Evolutionary conservation across 2,329 filamentous ascomycete genomes (phyloP).

Genomic region (Scedosporium minutisporum): DNA sequence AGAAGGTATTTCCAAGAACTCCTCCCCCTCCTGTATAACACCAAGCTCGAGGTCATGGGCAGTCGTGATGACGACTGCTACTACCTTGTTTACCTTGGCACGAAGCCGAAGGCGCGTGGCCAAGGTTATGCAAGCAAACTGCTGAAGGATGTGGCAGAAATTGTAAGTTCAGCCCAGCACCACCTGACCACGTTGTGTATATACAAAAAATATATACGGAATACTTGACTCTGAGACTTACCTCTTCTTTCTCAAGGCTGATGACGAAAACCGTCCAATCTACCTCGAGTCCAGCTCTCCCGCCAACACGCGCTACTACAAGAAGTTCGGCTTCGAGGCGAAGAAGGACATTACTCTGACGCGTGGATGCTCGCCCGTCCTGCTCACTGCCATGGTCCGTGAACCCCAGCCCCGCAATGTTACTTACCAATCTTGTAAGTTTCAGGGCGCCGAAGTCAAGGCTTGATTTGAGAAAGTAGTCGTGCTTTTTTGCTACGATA

Average conservation of each 20-base stretch:
- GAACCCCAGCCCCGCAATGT: slow-evolving; percentile 43
- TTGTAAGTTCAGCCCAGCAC: slow-evolving; percentile 31
- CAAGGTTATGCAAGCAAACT: slow-evolving; percentile 65
- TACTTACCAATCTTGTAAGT: slow-evolving; percentile 3
- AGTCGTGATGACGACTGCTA: slow-evolving; percentile 58
- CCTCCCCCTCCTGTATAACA: slow-evolving; percentile 62
- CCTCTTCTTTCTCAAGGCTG: slow-evolving; percentile 40
- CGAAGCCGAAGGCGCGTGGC: slow-evolving; percentile 58
- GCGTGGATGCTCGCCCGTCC: slow-evolving; percentile 47
- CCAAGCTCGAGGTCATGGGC: slow-evolving; percentile 61
- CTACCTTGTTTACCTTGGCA: slow-evolving; percentile 79
- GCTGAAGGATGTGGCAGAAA: slow-evolving; percentile 57
- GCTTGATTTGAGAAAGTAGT: slow-evolving; percentile 2
- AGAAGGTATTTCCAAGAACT: slow-evolving; percentile 70
- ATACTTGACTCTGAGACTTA: not conserved
- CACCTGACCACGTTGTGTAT: not conserved
- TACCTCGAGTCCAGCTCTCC: slow-evolving; percentile 72
- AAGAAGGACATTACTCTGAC: slow-evolving; percentile 54
- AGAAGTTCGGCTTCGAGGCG: slow-evolving; percentile 63
- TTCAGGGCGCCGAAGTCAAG: not conserved
- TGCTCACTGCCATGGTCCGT: slow-evolving; percentile 72
- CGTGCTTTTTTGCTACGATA: not conserved
- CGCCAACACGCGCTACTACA: slow-evolving; percentile 62
- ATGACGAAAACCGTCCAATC: slow-evolving; percentile 55
- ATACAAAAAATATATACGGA: not conserved